Evolutionary conservation across 2,329 filamentous ascomycete genomes (phyloP).

Genomic region (Pochonia chlamydosporia): DNA sequence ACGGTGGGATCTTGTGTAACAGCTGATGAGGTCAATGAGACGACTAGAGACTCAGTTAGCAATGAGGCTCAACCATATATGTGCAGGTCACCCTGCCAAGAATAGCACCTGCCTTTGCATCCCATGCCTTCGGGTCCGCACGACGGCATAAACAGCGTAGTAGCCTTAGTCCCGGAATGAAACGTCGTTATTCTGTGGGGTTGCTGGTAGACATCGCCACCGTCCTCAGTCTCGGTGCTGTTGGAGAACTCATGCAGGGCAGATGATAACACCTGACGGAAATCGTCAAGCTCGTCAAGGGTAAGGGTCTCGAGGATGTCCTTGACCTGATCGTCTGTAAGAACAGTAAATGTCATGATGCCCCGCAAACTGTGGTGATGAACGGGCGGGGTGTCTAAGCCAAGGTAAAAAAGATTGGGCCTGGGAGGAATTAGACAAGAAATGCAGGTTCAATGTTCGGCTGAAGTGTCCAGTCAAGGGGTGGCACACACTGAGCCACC

Average conservation of each 20-base stretch:
- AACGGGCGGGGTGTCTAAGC: neutral
- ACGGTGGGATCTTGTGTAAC: constrained; percentile 20
- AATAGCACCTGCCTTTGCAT: constrained; percentile 52
- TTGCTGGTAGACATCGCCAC: constrained; percentile 46
- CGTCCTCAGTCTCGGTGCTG: constrained; percentile 37
- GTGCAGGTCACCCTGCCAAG: neutral
- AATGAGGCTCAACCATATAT: neutral
- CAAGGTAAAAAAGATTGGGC: too few relatives aligned
- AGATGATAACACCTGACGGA: constrained; percentile 41
- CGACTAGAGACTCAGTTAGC: constrained; percentile 38
- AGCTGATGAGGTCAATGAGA: constrained; percentile 50
- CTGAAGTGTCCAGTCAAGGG: too few relatives aligned
- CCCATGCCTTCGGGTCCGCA: constrained; percentile 57
- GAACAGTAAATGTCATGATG: constrained; percentile 52
- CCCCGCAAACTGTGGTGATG: neutral
- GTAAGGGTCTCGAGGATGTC: constrained; percentile 48
- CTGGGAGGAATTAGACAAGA: too few relatives aligned
- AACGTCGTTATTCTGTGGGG: constrained; percentile 46
- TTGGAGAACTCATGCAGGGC: constrained; percentile 59
- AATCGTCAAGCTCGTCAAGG: constrained; percentile 44
- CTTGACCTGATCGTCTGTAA: constrained; percentile 52
- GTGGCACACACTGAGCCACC: too few relatives aligned
- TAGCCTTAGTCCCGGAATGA: constrained; percentile 43
- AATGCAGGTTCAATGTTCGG: too few relatives aligned
- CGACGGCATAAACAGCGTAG: constrained; percentile 71